Percentiles rank a stretch among this genome's conserved stretches.
Conservation (phyloP, 805 yeast species). For the Monosporozyma aquatica region DNA sequence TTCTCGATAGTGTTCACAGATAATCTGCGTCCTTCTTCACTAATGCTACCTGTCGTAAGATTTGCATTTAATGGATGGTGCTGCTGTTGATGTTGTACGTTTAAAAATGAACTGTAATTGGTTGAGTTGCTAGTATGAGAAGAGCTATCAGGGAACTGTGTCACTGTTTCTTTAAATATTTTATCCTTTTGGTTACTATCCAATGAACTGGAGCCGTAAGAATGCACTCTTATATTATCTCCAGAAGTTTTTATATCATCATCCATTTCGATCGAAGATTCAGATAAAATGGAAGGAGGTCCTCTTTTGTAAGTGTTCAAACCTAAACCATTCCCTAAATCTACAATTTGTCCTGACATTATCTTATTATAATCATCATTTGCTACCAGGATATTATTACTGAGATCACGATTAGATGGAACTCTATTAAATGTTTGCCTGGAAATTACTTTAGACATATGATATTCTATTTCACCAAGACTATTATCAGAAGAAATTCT, state of each 20-base stretch:
- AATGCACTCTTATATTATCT: constrained; percentile 2
- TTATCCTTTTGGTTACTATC: constrained; percentile 8
- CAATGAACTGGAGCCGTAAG: neutral
- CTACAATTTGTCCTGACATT: constrained; percentile 18
- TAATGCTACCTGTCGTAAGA: neutral
- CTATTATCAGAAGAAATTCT: neutral
- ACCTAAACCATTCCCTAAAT: constrained; percentile 31
- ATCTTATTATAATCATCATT: neutral
- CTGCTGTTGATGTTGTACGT: neutral
- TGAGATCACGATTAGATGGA: neutral
- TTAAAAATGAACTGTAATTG: constrained; percentile 2
- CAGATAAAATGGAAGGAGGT: constrained; percentile 34
- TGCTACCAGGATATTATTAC: neutral
- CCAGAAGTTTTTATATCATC: constrained; percentile 4
- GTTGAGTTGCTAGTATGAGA: constrained; percentile 9
- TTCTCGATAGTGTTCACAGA: neutral
- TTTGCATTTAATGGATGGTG: neutral
- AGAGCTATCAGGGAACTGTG: constrained; percentile 18
- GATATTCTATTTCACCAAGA: neutral
- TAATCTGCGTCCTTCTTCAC: neutral
- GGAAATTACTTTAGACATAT: neutral
- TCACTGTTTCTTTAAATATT: constrained; percentile 22
- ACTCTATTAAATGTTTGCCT: neutral
- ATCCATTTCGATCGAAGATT: constrained; percentile 25
- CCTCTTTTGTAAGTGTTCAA: constrained; percentile 30